A percentile compares a stretch with the other conserved stretches of the same genome.
phyloP scores from a whole-genome alignment of 2,329 filamentous ascomycete genomes.

The Zymoseptoria pseudotritici region DNA sequence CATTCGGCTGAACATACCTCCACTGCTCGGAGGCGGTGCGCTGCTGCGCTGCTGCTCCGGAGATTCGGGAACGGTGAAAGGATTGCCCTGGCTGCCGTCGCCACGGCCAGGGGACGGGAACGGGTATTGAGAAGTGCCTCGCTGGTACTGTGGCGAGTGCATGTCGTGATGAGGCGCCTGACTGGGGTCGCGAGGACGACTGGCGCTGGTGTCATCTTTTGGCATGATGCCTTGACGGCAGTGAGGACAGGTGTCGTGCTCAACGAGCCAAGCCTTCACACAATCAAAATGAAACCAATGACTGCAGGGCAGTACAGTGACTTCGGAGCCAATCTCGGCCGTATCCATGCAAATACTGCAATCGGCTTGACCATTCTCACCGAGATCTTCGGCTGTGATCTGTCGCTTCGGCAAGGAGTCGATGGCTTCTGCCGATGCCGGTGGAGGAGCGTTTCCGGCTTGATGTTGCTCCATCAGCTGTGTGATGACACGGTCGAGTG shows the following conservation, averaged over 20 bases:
- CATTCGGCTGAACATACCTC: conserved; percentile 27
- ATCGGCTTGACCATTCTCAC: conserved; percentile 63
- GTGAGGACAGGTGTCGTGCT: conserved; percentile 89
- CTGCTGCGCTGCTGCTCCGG: conserved; percentile 11
- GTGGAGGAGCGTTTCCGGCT: conserved; percentile 69
- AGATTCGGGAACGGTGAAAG: conserved; percentile 15
- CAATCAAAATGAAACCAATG: conserved; percentile 92
- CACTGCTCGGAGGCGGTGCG: conserved; percentile 2
- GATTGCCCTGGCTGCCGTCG: conserved; percentile 13
- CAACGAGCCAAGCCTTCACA: conserved; percentile 72
- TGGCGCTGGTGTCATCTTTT: conserved; percentile 18
- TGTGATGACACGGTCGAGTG: conserved; percentile 79
- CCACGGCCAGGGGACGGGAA: conserved; percentile 14
- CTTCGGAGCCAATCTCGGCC: conserved; percentile 63
- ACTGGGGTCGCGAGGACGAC: conserved; percentile 19
- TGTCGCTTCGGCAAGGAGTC: conserved; percentile 60
- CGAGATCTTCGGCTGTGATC: conserved; percentile 61
- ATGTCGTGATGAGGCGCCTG: conserved; percentile 27
- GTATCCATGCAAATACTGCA: conserved; percentile 95
- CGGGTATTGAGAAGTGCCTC: conserved; percentile 7
- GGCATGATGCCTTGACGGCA: conserved; percentile 54
- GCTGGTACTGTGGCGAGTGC: conserved; percentile 19
- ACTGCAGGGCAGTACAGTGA: conserved; percentile 72
- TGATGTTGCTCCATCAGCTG: conserved; percentile 80
- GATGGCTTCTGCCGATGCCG: conserved; percentile 70